Base-by-base conservation (phyloP, 2,329 filamentous ascomycete genomes). In the Nothopassalora personata region DNA sequence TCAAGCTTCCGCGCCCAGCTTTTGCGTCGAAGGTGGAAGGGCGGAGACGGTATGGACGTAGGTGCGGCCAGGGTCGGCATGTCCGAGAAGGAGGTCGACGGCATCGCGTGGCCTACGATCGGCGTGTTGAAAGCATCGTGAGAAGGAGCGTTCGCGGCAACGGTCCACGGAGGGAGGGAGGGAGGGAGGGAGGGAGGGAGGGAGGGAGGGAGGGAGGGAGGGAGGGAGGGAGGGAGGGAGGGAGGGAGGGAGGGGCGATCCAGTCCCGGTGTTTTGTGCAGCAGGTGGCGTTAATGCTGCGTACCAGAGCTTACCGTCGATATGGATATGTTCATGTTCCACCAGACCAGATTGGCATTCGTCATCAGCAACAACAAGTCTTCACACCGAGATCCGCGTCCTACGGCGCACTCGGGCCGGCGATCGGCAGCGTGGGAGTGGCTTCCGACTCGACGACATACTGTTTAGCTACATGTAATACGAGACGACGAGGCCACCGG, bases 1-100 rank as follows among this genome's bases (percentile, higher is more conserved):
- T 97, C 92, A 68, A 89, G 80, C 72, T 82, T 84, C 64, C 88
- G 82, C 52, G 84, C 87, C 79, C 84, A 89, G 52, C 72, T 71
- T 62, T 70, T 71, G 23, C 70, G 67, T 19, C 71, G 66, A 47
- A 68, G 68, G 46, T 68, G 67, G 53, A 68, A 67, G 8, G 68
- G 62, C 65, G 71, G 66, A 65, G 75, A 65, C 27, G 36, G 51
- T 36, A 59, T 57, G 15, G 65, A 53, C 4, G 63, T 58, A 27
- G 63, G 58, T 13, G 63, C 39, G 49, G 63, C 63, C 43, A 64
- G 62, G n/a, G 62, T 68, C 15, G 69, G 67, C 68, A 70, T 70
- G 48, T 61, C 61, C 53, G 61, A 58, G 60, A 64, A 63, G 45
- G 63, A 66, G 53, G 62, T 67, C 15, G 65, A 59, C 49, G 64